Base-by-base conservation (phyloP, 208 protist genomes). In the Kentomonas sorsogonicus region DNA sequence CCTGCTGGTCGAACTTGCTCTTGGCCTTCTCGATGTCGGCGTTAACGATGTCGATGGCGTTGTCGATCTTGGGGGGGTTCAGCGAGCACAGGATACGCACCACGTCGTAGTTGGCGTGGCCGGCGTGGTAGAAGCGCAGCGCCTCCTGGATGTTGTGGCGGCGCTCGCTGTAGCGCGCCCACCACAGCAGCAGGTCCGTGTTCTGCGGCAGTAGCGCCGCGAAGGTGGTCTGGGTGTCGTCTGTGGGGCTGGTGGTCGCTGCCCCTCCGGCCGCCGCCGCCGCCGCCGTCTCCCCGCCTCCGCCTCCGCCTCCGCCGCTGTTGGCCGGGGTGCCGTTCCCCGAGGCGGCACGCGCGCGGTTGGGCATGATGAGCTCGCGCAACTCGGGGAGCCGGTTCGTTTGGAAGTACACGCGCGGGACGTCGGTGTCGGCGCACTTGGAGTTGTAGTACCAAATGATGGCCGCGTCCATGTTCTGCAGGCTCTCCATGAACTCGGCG, bases 361-460 rank as follows among this genome's bases (percentile, higher is more conserved):
- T 43, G 38, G 66, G 60, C 57, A 81, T 43, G 47, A 96, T 79
- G 47, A 97, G 92, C 43, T 83, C 73, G 25, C 89, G 78, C 46
- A 98, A 79, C 60, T 97, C 86, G 29, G 57, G 55, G 26, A 97
- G 72, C 0, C 79, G 78, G 34, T 83, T 82, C 13, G 75, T 76
- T 58, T 91, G 82, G 72, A 90, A 96, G 36, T 94, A 95, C 69
- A 98, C 91, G 22, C 97, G 76, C 10, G 94, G 90, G 22, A 98
- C 93, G 68, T 98, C 94, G 31, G 79, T 86, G 25, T 70, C 72
- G 45, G 93, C 77, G 48, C 89, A 96, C 51, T 82, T 67, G 33
- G 93, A 82, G 63, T 95, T 92, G 73, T 91, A 93, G 68, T 97
- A 98, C 83, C 83, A 90, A 65, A 86, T 84, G 30, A 95, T 81